Conservation (phyloP, 2,329 filamentous ascomycete species). For the Pezicula carpinea region DNA sequence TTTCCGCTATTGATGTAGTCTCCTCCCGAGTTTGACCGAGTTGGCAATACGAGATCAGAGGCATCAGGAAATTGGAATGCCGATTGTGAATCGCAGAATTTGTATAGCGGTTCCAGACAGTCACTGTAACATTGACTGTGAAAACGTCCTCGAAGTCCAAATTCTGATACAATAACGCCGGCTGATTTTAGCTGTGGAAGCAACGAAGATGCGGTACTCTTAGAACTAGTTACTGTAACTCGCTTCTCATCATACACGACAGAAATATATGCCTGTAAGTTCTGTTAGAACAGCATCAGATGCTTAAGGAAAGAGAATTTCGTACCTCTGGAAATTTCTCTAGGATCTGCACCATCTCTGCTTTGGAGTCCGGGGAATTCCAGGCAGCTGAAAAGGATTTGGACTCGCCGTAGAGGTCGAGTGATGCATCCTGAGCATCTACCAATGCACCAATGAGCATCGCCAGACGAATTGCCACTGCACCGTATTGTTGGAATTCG, state of each 20-base stretch:
- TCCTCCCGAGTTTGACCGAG: conserved; percentile 17
- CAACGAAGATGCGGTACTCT: not conserved
- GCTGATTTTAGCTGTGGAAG: conserved; percentile 18
- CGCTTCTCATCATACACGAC: conserved; percentile 33
- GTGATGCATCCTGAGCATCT: conserved; percentile 28
- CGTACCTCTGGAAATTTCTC: conserved; percentile 12
- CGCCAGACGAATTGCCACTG: conserved; percentile 33
- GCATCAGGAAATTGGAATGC: conserved; percentile 31
- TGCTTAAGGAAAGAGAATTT: no score
- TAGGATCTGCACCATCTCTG: conserved; percentile 17
- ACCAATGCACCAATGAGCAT: conserved; percentile 34
- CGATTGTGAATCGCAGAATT: conserved; percentile 23
- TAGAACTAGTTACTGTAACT: conserved; percentile 31
- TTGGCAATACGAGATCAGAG: conserved; percentile 22
- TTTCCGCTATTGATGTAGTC: conserved; percentile 15
- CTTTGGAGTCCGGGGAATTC: conserved; percentile 12
- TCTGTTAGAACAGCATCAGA: not conserved
- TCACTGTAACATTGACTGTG: conserved; percentile 20
- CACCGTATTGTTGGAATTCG: conserved; percentile 31
- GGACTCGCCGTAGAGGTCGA: conserved; percentile 15
- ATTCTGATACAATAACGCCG: conserved; percentile 25
- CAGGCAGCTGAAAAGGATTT: conserved; percentile 23
- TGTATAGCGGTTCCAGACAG: conserved; percentile 17
- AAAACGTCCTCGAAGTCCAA: conserved; percentile 30
- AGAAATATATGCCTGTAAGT: conserved; percentile 31